Evolutionary conservation across 2,329 filamentous ascomycete species (phyloP), one percentile per base, ranked within the genome.

Genomic region (Ophiostoma ips): DNA sequence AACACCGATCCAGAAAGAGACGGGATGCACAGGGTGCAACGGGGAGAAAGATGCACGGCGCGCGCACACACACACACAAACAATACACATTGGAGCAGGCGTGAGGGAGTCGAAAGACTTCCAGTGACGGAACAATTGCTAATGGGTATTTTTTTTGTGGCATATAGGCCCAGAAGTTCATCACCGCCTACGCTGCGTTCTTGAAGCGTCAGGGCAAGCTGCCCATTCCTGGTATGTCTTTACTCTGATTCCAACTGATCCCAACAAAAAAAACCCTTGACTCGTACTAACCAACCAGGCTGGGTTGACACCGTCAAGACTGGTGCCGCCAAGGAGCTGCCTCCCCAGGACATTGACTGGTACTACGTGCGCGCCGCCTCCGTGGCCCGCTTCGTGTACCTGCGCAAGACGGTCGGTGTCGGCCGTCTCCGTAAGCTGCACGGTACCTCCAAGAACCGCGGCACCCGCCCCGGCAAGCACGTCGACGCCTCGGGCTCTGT

Each of bases 251-350:
- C n/a, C 15, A 13, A 31, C 6, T 13, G 12, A n/a, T 46, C 15
- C 8, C 3, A 13, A 9, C 24, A 4, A 21, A 9, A 38, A 11
- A 21, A n/a, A 0, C 6, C 4, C 16, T 9, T 15, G 30, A 16
- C 21, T 21, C 21, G 15, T 9, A 30, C 40, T 33, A 18, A 45
- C 28, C 12, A 33, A 10, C 9, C 55, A 94, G 88, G 87, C 77
- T 96, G 90, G 90, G 90, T 95, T 71, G 92, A 98, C 71, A 95
- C 90, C 66, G 92, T 96, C 76, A 98, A 98, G 85, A 95, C 90
- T 63, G 90, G 87, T 65, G 79, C 83, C 68, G 84, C 85, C 70
- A 95, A 95, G 75, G 92, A 98, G 79, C 85, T 98, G 63, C 90
- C 90, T 66, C 92, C 90, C 66, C 89, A 96, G 81, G 84, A 89